Base-by-base conservation (phyloP, 352 stramenopile genomes). In the Pythium monospermum region DNA sequence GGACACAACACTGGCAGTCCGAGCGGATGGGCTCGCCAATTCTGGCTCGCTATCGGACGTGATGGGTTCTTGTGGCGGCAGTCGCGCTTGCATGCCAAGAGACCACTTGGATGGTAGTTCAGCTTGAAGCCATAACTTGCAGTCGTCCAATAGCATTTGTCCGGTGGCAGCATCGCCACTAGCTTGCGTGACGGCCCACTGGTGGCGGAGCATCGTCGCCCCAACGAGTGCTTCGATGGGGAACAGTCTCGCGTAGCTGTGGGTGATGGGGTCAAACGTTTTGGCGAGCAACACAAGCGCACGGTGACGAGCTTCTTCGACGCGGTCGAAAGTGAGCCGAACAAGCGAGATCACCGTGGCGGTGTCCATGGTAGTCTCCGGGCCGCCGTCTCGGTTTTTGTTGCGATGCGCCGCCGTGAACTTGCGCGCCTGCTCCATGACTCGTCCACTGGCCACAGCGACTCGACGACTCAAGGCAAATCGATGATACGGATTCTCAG, bases 281-380 rank as follows among this genome's bases (percentile, higher is more conserved):
- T 89, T 89, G 37, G 71, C 72, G 11, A 91, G 38, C 19, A 93
- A 58, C 49, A 91, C 46, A 19, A 91, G 45, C 11, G 77, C 77
- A 18, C 83, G 76, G 18, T 79, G 74, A 6, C 78, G 63, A 0
- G 83, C 83, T 42, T 93, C 79, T 7, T 83, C 64, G 7, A 84
- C 62, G n/a, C 76, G 86, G 25, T 74, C 64, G 52, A 90, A 93
- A 3, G 73, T 85, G 13, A 93, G 48, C 6, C 76, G 66, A 19
- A 93, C 73, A 26, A 91, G 77, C 0, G 83, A 77, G 5, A 68
- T 79, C 1, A 58, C 22, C 2, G 23, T 43, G 12, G 35, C 45
- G 3, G 43, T 47, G 21, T 84, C 71, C 0, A 66, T 54, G 0
- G 31, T 32, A 7, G 63, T 23, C n/a, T 64, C 28, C 3, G 62